Conservation (phyloP, 2,329 filamentous ascomycete species). For the Venturiaceae sp. region DNA sequence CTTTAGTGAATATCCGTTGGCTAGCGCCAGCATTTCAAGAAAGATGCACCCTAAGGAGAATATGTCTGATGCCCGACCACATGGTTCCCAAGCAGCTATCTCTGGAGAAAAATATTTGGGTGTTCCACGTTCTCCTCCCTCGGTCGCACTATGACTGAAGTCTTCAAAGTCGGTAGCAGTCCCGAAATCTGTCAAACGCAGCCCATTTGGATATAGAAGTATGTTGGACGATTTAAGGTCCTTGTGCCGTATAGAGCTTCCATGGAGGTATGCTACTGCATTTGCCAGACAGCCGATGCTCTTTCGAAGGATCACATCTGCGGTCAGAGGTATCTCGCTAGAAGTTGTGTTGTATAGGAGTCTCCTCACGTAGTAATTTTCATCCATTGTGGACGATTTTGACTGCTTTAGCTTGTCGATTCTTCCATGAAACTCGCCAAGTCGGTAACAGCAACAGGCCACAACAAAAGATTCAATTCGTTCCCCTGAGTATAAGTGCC, state of each 20-base stretch:
- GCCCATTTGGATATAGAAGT: conserved; percentile 9
- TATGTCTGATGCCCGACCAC: not conserved
- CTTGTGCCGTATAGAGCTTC: conserved; percentile 13
- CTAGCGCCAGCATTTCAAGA: not conserved
- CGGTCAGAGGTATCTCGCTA: not conserved
- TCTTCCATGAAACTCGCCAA: not conserved
- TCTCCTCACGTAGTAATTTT: too few species aligned
- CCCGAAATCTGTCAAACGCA: conserved; percentile 17
- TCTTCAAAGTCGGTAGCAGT: conserved; percentile 16
- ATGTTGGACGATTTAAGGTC: conserved; percentile 16
- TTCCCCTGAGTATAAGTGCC: not conserved
- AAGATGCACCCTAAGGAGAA: not conserved
- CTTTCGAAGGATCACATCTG: not conserved
- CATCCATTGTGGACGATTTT: too few species aligned
- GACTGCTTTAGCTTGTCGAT: too few species aligned
- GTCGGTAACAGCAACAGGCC: not conserved
- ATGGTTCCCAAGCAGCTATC: conserved; percentile 9
- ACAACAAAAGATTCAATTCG: not conserved
- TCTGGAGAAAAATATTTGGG: conserved; percentile 16
- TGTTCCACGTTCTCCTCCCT: conserved; percentile 15
- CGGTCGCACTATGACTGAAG: conserved; percentile 15
- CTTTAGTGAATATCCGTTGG: not conserved
- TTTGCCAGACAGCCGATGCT: not conserved
- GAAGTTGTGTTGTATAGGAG: too few species aligned
- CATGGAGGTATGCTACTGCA: not conserved